Evolutionary conservation across 441 rosid species (phyloP), one percentile per base, ranked within the genome.

Genomic region (Jatropha podagrica): DNA sequence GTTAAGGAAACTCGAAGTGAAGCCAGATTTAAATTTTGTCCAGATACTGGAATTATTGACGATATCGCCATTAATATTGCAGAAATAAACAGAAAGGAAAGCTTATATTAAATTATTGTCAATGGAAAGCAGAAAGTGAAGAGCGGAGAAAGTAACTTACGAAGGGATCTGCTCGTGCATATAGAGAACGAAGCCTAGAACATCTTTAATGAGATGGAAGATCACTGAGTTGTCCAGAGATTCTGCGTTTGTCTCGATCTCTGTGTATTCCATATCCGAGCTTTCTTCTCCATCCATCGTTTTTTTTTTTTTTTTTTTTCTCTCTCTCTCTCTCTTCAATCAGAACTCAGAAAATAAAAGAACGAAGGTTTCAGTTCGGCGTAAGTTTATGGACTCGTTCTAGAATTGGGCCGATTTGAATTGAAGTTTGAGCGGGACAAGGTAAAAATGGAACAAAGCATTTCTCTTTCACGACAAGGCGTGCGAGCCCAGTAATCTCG

Each of bases 121-220:
- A 32, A 32, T 32, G 51, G 37, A 66, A 42, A 41, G 32, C 12
- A 65, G 26, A 3, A 2, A 10, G 10, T 4, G 9, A 62, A 46
- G 44, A 12, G 71, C n/a, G 58, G 74, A 23, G 27, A 76, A 59
- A 40, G 66, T 46, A 77, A 75, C 88, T 65, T 63, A 95, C 96
- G 90, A 88, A 73, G 99, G 97, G 81, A 95, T 93, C 87, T 95
- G 98, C 83, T 90, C 95, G 81, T 93, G 94, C 99, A 93, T 93
- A 77, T 87, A 93, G 83, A 95, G 97, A 66, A 90, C 81, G 82
- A 93, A 93, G 77, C 87, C 97, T 48, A 88, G 40, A 64, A 86
- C 77, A 78, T 83, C 90, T 69, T 84, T 89, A 78, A 88, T 77
- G 83, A 93, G 78, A 79, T 90, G 94, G 85, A 84, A 92, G 72